A percentile compares a stretch with the other conserved stretches of the same genome.
Evolutionary conservation across 2,329 filamentous ascomycete species (phyloP).

Genomic region (Scytalidium lignicola): DNA sequence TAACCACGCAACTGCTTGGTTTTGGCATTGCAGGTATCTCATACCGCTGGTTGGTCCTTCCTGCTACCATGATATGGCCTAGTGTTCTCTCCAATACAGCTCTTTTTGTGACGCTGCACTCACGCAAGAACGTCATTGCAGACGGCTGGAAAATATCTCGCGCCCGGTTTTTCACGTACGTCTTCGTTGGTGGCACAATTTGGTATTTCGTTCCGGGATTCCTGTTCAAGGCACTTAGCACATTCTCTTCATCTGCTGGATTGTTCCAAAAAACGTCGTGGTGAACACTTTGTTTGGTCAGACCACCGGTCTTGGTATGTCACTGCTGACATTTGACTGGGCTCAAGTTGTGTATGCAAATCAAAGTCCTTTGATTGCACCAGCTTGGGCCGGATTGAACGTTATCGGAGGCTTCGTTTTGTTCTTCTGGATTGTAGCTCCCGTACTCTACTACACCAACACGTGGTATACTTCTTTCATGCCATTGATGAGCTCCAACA

Average conservation of each 20-base stretch:
- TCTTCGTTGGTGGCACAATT: constrained; percentile 36
- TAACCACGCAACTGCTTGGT: neutral
- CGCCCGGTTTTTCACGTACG: constrained; percentile 10
- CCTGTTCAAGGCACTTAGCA: constrained; percentile 57
- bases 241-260: constrained; percentile 3
- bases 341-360: constrained; percentile 48
- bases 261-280: constrained; percentile 41
- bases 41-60: constrained; percentile 2
- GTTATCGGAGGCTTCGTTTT: constrained; percentile 47
- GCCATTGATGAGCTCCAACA: constrained; percentile 63
- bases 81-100: constrained; percentile 10
- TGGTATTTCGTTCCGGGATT: constrained; percentile 59
- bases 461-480: constrained; percentile 25
- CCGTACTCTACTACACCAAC: constrained; percentile 8
- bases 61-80: constrained; percentile 16
- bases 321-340: constrained; percentile 73
- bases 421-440: constrained; percentile 7
- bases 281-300: constrained; percentile 69
- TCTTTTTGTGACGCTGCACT: constrained; percentile 46
- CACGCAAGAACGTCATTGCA: constrained; percentile 48
- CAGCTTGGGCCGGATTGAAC: constrained; percentile 70
- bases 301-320: constrained; percentile 57
- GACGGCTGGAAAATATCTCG: constrained; percentile 46
- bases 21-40: constrained; percentile 1
- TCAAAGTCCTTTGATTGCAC: constrained; percentile 50